Percentiles rank a stretch among this genome's conserved stretches.
Conservation (phyloP, 768 basidiomycete species). For the Boletellus ananiceps region DNA sequence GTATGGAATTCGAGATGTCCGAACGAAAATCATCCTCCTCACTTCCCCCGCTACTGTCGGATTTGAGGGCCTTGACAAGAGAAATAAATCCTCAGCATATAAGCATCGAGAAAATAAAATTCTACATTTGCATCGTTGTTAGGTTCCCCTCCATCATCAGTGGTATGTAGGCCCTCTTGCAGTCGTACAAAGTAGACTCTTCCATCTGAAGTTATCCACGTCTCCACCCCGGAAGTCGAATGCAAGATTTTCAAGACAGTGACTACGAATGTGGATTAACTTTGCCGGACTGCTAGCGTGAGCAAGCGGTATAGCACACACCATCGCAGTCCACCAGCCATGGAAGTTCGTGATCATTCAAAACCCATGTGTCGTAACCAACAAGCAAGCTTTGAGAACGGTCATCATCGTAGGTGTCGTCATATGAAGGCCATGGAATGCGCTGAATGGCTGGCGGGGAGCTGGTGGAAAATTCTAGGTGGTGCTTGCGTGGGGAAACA, state of each 20-base stretch:
- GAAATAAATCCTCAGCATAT: conserved; percentile 1
- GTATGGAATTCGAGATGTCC: conserved; percentile 6
- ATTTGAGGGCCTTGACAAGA: conserved; percentile 6
- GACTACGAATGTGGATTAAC: conserved; percentile 38
- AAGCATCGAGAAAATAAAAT: not conserved
- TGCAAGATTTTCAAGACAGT: conserved; percentile 60
- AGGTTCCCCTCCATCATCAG: conserved; percentile 44
- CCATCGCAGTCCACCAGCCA: conserved; percentile 78
- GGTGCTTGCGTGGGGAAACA: conserved; percentile 67
- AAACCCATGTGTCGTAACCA: conserved; percentile 65
- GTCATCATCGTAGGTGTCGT: conserved; percentile 36
- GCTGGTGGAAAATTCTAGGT: conserved; percentile 69
- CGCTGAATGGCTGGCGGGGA: conserved; percentile 75
- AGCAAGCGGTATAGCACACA: conserved; percentile 28
- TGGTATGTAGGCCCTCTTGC: conserved; percentile 33
- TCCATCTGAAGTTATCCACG: conserved; percentile 85
- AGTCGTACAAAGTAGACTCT: conserved; percentile 75
- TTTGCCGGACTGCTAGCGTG: not conserved
- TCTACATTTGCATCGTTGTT: conserved; percentile 39
- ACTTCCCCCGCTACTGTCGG: conserved; percentile 2
- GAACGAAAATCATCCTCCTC: conserved; percentile 4
- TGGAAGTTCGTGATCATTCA: conserved; percentile 59
- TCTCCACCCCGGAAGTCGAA: conserved; percentile 59
- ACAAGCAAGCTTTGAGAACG: conserved; percentile 33
- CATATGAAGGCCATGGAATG: conserved; percentile 74